phyloP scores from a whole-genome alignment of 257 asterid genomes.

The Penstemon davidsonii region DNA sequence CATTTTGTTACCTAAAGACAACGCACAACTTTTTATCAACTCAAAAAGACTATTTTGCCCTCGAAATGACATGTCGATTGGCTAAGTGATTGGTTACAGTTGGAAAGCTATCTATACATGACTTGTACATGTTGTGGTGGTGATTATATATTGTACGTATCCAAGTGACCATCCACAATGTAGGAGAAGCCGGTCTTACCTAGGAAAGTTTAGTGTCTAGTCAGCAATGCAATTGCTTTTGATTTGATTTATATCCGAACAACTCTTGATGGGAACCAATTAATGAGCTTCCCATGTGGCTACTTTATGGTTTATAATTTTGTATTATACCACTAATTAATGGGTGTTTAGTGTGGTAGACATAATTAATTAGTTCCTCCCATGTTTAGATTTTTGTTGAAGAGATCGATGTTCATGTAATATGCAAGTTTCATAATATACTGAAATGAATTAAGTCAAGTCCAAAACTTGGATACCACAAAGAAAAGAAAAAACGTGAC shows the following conservation, averaged over 20 bases:
- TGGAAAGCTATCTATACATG: slow-evolving; percentile 3
- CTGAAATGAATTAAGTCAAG: too few relatives aligned
- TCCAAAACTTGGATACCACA: too few relatives aligned
- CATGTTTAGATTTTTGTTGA: too few relatives aligned
- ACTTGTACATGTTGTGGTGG: neutral
- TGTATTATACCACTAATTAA: too few relatives aligned
- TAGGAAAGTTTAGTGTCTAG: slow-evolving; percentile 32
- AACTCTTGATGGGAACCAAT: slow-evolving; percentile 31
- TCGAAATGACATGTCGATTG: neutral
- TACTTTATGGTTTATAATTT: too few relatives aligned
- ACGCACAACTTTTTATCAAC: slow-evolving; percentile 33
- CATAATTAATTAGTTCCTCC: too few relatives aligned
- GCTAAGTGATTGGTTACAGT: slow-evolving; percentile 15
- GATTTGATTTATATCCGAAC: slow-evolving; percentile 45
- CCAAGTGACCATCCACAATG: slow-evolving; percentile 41
- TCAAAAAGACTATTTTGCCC: slow-evolving; percentile 28
- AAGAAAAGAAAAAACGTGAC: too few relatives aligned
- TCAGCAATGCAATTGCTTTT: slow-evolving; percentile 39
- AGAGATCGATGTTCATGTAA: too few relatives aligned
- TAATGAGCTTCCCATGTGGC: slow-evolving; percentile 35
- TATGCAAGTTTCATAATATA: too few relatives aligned
- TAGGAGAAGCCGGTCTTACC: slow-evolving; percentile 24
- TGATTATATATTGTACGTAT: slow-evolving; percentile 3
- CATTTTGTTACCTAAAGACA: slow-evolving; percentile 36
- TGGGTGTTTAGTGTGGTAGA: too few relatives aligned